phyloP scores from a whole-genome alignment of 768 basidiomycete genomes.

The Sutorius australiensis region DNA sequence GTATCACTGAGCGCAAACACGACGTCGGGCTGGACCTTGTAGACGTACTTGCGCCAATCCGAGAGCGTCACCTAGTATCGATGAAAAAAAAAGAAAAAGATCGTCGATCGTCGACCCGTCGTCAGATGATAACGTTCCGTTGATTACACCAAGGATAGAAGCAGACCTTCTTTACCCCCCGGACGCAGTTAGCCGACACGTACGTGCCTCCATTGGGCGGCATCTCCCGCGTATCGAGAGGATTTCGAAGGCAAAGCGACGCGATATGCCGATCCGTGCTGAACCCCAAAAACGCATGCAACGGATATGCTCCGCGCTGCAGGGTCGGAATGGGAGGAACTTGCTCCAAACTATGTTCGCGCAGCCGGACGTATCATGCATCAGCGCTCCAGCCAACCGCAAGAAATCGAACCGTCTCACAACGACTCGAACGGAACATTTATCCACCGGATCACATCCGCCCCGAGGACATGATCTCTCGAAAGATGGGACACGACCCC shows the following conservation, averaged over 20 bases:
- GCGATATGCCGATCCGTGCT: conserved; percentile 44
- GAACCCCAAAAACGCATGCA: conserved; percentile 69
- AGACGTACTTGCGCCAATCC: conserved; percentile 54
- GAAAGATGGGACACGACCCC: conserved; percentile 75
- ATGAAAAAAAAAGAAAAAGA: neutral
- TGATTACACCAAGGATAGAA: neutral
- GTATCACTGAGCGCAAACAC: conserved; percentile 69
- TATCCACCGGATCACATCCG: conserved; percentile 55
- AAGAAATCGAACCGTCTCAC: conserved; percentile 43
- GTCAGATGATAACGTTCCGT: neutral
- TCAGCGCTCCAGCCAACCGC: too few species aligned
- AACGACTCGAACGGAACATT: conserved; percentile 79
- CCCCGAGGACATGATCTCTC: conserved; percentile 49
- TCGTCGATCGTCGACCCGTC: neutral
- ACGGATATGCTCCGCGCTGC: conserved; percentile 45
- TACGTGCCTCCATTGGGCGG: conserved; percentile 65
- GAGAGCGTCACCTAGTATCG: conserved; percentile 45
- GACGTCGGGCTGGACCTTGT: conserved; percentile 60
- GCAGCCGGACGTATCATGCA: too few species aligned
- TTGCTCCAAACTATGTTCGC: conserved; percentile 52
- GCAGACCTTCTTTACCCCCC: conserved; percentile 69
- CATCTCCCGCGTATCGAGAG: conserved; percentile 59
- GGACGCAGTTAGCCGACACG: conserved; percentile 53
- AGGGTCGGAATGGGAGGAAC: conserved; percentile 64
- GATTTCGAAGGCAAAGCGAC: conserved; percentile 63